Base-by-base conservation (phyloP, 495 filamentous ascomycete genomes). In the Lentithecium fluviatile region DNA sequence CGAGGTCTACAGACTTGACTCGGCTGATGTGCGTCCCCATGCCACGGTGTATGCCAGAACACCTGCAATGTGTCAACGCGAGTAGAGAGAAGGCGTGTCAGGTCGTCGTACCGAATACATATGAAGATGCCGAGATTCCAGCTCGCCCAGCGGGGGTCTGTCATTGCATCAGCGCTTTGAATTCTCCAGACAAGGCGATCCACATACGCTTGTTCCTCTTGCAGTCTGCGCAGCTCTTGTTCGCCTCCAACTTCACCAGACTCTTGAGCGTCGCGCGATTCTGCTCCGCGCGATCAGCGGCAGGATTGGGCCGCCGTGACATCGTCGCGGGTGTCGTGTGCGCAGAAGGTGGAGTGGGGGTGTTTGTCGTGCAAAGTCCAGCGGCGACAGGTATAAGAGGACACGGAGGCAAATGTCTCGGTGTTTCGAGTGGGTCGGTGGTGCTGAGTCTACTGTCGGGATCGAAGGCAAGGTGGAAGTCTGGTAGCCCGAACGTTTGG, bases 21-120 rank as follows among this genome's bases (percentile, higher is more conserved):
- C 90, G 83, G 72, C 90, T 96, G 71, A 98, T 97, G 77, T 98
- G 94, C 45, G 94, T 97, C 69, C 94, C 94, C 91, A 98, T 97
- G 45, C 92, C 91, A 67, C 94, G 88, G 76, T 98, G 94, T 69
- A 98, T 96, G 64, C 94, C 94, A 8, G 95, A 97, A 73, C 94
- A 98, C 58, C 80, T 80, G 53, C 36, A 38, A 32, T 38, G 17
- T 36, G 58, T 66, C 43, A 66, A 58, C 38, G 32, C 1, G 21
- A 25, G 45, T 66, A 49, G 38, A 23, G 36, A 36, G 19, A 32
- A 20, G 19, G 54, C 54, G 26, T 45, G 19, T 13, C 32, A 52
- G 43, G 36, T 43, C 40, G 29, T 32, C 69, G 37, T 69, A 82
- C 79, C 93, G 88, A 70, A 98, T 97, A 76, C 94, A 98, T 65